Base-by-base conservation (phyloP, 305 asterid genomes). In the Fraxinus latifolia region DNA sequence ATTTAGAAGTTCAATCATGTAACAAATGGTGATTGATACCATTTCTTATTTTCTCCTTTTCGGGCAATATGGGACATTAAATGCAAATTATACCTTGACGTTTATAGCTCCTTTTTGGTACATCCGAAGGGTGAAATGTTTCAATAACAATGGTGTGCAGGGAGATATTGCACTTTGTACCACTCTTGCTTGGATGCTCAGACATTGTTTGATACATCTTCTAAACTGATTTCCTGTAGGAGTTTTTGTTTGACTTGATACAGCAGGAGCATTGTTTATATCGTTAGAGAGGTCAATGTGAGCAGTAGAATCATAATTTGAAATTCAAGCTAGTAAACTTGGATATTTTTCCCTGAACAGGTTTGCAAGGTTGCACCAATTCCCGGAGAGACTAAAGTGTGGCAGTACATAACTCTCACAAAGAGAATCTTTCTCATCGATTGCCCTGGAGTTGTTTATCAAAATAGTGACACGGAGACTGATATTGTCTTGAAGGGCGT, bases 291-390 rank as follows among this genome's bases (percentile, higher is more conserved):
- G 7, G 11, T 50, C 32, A 17, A 19, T 76, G 14, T 50, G 14
- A 76, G 4, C 4, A 3, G 21, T 19, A 50, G 36, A 27, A 23
- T 67, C 19, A 4, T 14, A 14, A 15, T 29, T 33, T 31, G 34
- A 58, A 19, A 55, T 31, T 60, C 53, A 53, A 31, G 65, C 80
- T 74, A 15, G 32, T 21, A 39, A 77, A 21, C 72, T 77, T 31
- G 9, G 67, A 15, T 81, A 74, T 70, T 76, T 32, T 83, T 60
- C 31, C 19, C 53, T 17, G 80, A 47, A 74, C 83, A 95, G 99
- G 99, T 95, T 37, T 95, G 99, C 90, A 93, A 94, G 90, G 98
- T 93, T 79, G 99, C 99, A 39, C 98, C 98, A 32, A 96, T 96
- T 62, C 99, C 97, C 0, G 97, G 99, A 84, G 99, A 96, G 87